A percentile compares a stretch with the other conserved stretches of the same genome.
These are phyloP conservation scores for Aristolochia californica DNA, from an alignment of 164 flowering plant genomes.

Conservation along the genomic window DNA sequence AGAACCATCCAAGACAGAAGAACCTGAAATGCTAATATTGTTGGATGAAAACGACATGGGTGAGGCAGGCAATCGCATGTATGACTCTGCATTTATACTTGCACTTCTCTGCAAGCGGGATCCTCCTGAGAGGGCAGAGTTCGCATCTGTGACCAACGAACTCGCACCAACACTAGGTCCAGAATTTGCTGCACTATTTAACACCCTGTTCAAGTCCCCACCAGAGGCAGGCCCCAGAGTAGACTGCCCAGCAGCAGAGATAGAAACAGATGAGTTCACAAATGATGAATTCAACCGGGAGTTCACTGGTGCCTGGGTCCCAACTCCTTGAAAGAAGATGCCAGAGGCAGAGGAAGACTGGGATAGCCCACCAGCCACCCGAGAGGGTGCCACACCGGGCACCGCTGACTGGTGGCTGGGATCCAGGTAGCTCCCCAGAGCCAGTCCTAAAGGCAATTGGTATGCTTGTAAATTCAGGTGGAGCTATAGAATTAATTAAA, in stretches of 20 bases:
- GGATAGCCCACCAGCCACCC: constrained; percentile 64
- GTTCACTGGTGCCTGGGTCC: constrained; percentile 35
- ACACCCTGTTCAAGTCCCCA: constrained; percentile 59
- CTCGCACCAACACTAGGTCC: constrained; percentile 94
- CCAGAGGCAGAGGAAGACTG: constrained; percentile 80
- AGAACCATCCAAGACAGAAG: constrained; percentile 72
- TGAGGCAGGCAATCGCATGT: constrained; percentile 73
- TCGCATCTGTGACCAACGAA: constrained; percentile 93
- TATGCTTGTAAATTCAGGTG: no score
- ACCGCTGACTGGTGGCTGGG: constrained; percentile 49
- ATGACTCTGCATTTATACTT: constrained; percentile 74
- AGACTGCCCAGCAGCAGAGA: constrained; percentile 45
- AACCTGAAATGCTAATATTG: constrained; percentile 63
- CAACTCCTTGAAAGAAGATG: constrained; percentile 81
- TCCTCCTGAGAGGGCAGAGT: constrained; percentile 90
- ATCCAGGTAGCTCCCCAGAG: constrained; percentile 57
- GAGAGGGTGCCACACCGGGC: constrained; percentile 64
- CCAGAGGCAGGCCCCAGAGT: constrained; percentile 50
- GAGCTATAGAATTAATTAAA: background rate
- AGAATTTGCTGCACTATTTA: constrained; percentile 68
- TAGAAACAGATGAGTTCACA: constrained; percentile 57
- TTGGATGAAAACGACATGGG: constrained; percentile 93
- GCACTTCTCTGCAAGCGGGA: constrained; percentile 92
- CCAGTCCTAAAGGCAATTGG: constrained; percentile 20
- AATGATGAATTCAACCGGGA: constrained; percentile 66